Evolutionary conservation across 805 yeast genomes (phyloP), one percentile per base, ranked within the genome.

Genomic region (Pichia gijzeniarum): DNA sequence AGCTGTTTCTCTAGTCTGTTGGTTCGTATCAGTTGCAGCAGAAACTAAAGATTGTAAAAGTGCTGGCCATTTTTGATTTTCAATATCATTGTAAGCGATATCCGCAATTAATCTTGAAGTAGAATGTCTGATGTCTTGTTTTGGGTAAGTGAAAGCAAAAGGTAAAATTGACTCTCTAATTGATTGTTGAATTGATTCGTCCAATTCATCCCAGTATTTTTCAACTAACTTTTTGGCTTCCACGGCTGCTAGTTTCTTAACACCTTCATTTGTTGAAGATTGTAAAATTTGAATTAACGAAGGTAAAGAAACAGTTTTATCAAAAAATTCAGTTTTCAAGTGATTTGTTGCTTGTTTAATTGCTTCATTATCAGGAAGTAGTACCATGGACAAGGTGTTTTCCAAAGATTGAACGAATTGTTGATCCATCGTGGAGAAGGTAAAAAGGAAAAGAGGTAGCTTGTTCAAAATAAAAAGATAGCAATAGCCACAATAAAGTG

Each of bases 171-270:
- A 73, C 31, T 71, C 71, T 61, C 86, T 80, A 61, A 93, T 80
- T 47, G 74, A 73, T 35, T 72, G 69, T 65, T 81, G 80, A 44
- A 76, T 60, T 7, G 70, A 50, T 19, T 63, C 77, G 53, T 73
- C 76, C 35, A 74, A 65, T 5, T 57, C 53, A 34, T 66, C 71
- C 98, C 98, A 93, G 59, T 79, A 80, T 53, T 74, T 71, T 43
- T 73, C 60, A 34, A 90, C 79, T 60, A 85, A 76, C 65, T 93
- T 93, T 68, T 96, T 80, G 35, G 90, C 88, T 70, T 93, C 99
- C 51, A 93, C 96, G 50, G 96, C 95, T n/a, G 97, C 95, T 50
- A 93, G 73, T 66, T 89, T 95, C 59, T 86, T 84, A 55, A 90
- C 63, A 57, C 85, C 85, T 52, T 77, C 82, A 57, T 81, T 81